phyloP scores from a whole-genome alignment of 768 basidiomycete genomes.

The Harrya chromipes region DNA sequence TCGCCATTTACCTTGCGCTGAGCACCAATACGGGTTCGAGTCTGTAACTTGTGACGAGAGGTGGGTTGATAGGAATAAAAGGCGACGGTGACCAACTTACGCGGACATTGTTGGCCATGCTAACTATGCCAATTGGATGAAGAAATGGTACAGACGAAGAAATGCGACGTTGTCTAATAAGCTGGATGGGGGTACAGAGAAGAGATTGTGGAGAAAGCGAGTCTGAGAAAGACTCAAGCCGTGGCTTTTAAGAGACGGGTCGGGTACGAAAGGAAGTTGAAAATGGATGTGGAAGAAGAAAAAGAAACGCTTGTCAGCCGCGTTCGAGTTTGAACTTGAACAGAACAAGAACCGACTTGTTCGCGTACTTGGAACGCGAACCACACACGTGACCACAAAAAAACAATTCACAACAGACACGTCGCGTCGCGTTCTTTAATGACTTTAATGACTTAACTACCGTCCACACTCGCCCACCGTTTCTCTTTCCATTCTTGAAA shows the following conservation, averaged over 20 bases:
- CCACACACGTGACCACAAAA: slow-evolving; percentile 35
- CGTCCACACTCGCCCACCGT: too few relatives aligned
- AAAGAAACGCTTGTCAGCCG: slow-evolving; percentile 32
- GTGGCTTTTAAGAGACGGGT: slow-evolving; percentile 25
- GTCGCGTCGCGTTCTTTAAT: slow-evolving; percentile 27
- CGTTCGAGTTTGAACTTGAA: slow-evolving; percentile 24
- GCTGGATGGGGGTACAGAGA: slow-evolving; percentile 16
- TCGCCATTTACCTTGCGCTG: slow-evolving; percentile 70
- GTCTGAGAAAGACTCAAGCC: slow-evolving; percentile 25
- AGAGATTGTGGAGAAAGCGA: slow-evolving; percentile 34
- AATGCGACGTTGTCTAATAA: slow-evolving; percentile 14
- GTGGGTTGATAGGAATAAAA: slow-evolving; percentile 1
- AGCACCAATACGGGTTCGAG: slow-evolving; percentile 60
- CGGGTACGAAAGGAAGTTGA: too few relatives aligned
- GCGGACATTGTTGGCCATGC: slow-evolving; percentile 61
- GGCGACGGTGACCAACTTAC: slow-evolving; percentile 36
- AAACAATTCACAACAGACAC: slow-evolving; percentile 37
- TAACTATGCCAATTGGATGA: slow-evolving; percentile 11
- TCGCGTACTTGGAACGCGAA: slow-evolving; percentile 39
- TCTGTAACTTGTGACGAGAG: slow-evolving; percentile 48
- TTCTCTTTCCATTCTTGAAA: slow-evolving; percentile 5
- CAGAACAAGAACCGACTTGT: slow-evolving; percentile 23
- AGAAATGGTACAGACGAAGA: slow-evolving; percentile 26
- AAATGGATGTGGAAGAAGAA: slow-evolving; percentile 18
- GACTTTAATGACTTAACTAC: too few relatives aligned